phyloP scores from a whole-genome alignment of 495 filamentous ascomycete genomes.

The Lophiostoma macrostomum region DNA sequence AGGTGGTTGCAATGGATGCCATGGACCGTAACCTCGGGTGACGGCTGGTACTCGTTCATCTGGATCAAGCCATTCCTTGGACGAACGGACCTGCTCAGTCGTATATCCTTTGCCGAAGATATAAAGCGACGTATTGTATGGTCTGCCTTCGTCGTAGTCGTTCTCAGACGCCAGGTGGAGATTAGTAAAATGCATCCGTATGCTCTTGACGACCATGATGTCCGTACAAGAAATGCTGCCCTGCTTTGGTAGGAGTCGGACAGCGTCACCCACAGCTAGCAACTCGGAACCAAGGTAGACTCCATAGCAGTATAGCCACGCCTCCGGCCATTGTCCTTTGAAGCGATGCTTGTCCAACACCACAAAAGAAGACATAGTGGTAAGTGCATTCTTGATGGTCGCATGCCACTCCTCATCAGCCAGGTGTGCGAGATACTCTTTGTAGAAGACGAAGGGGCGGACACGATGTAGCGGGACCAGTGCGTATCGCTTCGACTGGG shows the following conservation, averaged over 20 bases:
- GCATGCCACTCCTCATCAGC: conserved; percentile 48
- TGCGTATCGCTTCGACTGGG: conserved; percentile 50
- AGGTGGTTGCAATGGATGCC: conserved; percentile 48
- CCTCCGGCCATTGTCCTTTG: conserved; percentile 54
- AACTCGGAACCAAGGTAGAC: conserved; percentile 58
- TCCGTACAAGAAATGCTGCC: conserved; percentile 39
- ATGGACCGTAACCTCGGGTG: conserved; percentile 45
- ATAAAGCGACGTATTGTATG: conserved; percentile 43
- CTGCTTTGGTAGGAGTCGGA: conserved; percentile 45
- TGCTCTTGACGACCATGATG: conserved; percentile 52
- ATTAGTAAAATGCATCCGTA: conserved; percentile 47
- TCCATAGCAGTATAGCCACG: conserved; percentile 50
- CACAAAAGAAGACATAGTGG: conserved; percentile 52
- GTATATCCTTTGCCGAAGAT: conserved; percentile 54
- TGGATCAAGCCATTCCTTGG: conserved; percentile 22
- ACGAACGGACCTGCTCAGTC: conserved; percentile 34
- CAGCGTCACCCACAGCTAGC: conserved; percentile 50
- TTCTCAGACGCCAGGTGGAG: conserved; percentile 44
- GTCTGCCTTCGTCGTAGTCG: conserved; percentile 47
- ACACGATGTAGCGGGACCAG: conserved; percentile 55
- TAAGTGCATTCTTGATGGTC: conserved; percentile 55
- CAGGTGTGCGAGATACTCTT: conserved; percentile 45
- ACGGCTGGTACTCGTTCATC: conserved; percentile 30
- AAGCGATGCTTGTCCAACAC: conserved; percentile 52
- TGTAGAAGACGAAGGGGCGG: conserved; percentile 54